A percentile compares a stretch with the other conserved stretches of the same genome.
phyloP scores from a whole-genome alignment of 2,329 filamentous ascomycete species.

The Claviceps sorghi region DNA sequence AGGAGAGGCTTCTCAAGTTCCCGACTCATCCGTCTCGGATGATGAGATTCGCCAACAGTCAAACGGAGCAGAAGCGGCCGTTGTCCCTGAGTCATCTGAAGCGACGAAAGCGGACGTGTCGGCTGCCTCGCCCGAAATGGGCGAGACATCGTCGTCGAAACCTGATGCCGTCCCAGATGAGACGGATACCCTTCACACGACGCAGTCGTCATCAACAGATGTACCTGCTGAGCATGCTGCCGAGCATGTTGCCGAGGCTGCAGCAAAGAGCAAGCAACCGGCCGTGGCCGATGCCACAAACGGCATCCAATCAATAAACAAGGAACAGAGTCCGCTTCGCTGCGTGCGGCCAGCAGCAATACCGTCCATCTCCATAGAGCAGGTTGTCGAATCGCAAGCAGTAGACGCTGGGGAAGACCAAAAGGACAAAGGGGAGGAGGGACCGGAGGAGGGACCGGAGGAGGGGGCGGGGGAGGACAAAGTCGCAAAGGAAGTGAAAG shows the following conservation, averaged over 20 bases:
- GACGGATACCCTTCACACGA: neutral
- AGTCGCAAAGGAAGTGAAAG: neutral
- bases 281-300: neutral
- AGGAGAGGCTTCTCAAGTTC: neutral
- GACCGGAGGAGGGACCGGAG: neutral
- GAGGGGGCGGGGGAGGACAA: neutral
- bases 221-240: neutral
- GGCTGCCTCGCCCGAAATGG: neutral
- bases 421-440: neutral
- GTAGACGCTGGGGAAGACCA: neutral
- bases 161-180: neutral
- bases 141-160: neutral
- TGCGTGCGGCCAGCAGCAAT: neutral
- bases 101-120: neutral
- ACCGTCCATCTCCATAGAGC: conserved; percentile 3
- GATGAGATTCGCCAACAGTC: neutral
- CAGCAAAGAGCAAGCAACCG: neutral
- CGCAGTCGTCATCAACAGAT: neutral
- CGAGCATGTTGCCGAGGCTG: neutral
- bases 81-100: neutral
- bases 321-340: neutral
- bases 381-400: neutral
- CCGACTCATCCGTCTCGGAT: neutral
- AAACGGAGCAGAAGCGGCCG: neutral
- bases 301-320: neutral